A percentile compares a stretch with the other conserved stretches of the same genome.
Evolutionary conservation across 129 eudicot species (phyloP).

Genomic region (Tagetes patula): DNA sequence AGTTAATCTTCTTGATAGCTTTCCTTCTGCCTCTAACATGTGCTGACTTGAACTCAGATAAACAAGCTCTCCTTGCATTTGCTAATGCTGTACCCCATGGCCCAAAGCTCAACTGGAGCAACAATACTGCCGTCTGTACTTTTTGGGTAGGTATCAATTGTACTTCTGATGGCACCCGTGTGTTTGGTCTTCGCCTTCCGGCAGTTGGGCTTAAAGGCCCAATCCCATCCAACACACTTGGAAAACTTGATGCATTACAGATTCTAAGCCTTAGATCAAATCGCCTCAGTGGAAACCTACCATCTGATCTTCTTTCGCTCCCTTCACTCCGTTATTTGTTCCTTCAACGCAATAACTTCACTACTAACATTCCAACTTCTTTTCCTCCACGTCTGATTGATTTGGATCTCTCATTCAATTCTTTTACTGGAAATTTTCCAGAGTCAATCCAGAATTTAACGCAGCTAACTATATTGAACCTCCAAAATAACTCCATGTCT

Average conservation of each 20-base stretch:
- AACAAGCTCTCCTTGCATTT: constrained; percentile 76
- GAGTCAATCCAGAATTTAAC: constrained; percentile 55
- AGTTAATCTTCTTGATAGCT: constrained; percentile 35
- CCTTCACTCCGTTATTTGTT: constrained; percentile 64
- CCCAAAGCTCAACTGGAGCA: constrained; percentile 71
- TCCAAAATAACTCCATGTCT: constrained; percentile 69
- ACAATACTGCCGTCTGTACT: constrained; percentile 46
- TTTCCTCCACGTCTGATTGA: constrained; percentile 49
- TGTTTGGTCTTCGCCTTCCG: constrained; percentile 66
- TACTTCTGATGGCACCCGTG: constrained; percentile 46
- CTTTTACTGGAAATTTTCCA: constrained; percentile 62
- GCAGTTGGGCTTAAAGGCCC: constrained; percentile 73
- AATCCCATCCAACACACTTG: constrained; percentile 65
- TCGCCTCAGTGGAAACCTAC: constrained; percentile 59
- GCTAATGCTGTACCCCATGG: constrained; percentile 64
- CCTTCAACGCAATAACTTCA: constrained; percentile 70
- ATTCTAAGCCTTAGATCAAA: constrained; percentile 81
- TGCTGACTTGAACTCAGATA: constrained; percentile 59
- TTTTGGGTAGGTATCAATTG: constrained; percentile 79
- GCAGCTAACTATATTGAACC: constrained; percentile 53
- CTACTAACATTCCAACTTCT: constrained; percentile 55
- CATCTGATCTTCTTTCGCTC: constrained; percentile 65
- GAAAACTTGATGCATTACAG: constrained; percentile 49
- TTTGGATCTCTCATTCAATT: constrained; percentile 75
- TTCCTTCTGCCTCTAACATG: constrained; percentile 50